Evolutionary conservation across 2,329 filamentous ascomycete species (phyloP).

Genomic region (Colletotrichum sp.): DNA sequence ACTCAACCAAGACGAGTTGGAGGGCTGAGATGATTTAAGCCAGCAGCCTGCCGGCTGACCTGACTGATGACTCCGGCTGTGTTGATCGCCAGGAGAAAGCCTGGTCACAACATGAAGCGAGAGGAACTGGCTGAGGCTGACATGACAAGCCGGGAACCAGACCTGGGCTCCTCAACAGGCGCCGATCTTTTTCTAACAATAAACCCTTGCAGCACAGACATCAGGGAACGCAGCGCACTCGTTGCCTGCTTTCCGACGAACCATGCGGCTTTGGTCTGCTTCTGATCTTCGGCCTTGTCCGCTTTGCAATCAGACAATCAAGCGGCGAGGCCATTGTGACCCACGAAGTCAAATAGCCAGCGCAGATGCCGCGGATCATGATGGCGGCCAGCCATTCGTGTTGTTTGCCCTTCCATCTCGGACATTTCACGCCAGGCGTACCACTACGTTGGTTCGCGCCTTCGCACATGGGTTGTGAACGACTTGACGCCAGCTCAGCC

Average conservation of each 20-base stretch:
- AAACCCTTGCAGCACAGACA: neutral
- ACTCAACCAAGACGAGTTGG: neutral
- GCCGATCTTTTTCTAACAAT: conserved; percentile 1
- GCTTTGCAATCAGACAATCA: neutral
- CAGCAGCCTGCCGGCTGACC: neutral
- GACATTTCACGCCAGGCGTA: neutral
- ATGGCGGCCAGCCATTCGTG: neutral
- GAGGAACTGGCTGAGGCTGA: neutral
- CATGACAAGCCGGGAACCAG: neutral
- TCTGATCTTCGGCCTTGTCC: neutral
- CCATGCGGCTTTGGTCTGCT: neutral
- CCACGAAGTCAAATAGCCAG: neutral
- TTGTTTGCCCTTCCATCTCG: neutral
- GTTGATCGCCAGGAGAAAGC: neutral
- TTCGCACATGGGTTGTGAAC: neutral
- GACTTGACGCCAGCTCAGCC: neutral
- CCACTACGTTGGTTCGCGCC: neutral
- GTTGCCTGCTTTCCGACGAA: neutral
- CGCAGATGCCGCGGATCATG: neutral
- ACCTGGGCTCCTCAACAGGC: neutral
- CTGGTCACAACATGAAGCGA: neutral
- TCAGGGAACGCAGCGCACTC: neutral
- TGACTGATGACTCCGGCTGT: neutral
- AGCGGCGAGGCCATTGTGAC: neutral
- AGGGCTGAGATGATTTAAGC: neutral